Evolutionary conservation across 495 filamentous ascomycete species (phyloP).

Genomic region (Venustampulla echinocandica): DNA sequence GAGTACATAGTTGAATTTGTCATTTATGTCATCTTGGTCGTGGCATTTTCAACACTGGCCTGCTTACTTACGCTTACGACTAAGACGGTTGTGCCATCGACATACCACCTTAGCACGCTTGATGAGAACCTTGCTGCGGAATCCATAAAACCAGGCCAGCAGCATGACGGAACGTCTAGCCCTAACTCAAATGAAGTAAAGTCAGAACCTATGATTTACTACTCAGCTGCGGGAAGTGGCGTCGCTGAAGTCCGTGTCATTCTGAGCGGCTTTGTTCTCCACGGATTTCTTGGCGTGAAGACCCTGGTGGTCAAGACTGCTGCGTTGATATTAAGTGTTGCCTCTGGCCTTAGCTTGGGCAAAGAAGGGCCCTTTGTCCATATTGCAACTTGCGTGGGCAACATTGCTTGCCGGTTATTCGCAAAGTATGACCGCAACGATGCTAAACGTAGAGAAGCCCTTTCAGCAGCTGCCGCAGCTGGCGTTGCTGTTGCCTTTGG

Average conservation of each 20-base stretch:
- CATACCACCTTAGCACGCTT: slow-evolving; percentile 73
- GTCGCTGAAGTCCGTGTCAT: slow-evolving; percentile 98
- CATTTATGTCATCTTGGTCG: slow-evolving; percentile 61
- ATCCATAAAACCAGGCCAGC: slow-evolving; percentile 18
- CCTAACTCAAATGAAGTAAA: slow-evolving; percentile 29
- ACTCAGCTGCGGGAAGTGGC: slow-evolving; percentile 91
- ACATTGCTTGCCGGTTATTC: slow-evolving; percentile 89
- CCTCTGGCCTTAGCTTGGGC: slow-evolving; percentile 85
- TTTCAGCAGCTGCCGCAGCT: slow-evolving; percentile 85
- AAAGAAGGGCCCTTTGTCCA: slow-evolving; percentile 98
- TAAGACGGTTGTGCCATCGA: slow-evolving; percentile 84
- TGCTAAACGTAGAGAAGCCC: slow-evolving; percentile 71
- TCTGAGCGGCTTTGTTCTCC: slow-evolving; percentile 91
- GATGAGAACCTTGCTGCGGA: slow-evolving; percentile 64
- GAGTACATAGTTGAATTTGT: slow-evolving; percentile 61
- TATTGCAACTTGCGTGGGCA: slow-evolving; percentile 91
- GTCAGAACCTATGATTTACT: slow-evolving; percentile 75
- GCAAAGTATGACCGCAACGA: slow-evolving; percentile 91
- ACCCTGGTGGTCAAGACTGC: slow-evolving; percentile 82
- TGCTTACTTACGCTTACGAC: slow-evolving; percentile 78
- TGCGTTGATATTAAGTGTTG: slow-evolving; percentile 77
- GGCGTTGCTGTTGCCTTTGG: slow-evolving; percentile 95
- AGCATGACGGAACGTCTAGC: slow-evolving; percentile 30
- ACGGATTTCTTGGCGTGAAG: slow-evolving; percentile 86
- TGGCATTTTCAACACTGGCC: slow-evolving; percentile 63